A percentile compares a stretch with the other conserved stretches of the same genome.
Conservation (phyloP, 768 basidiomycete genomes). For the Auricularia heimuer region DNA sequence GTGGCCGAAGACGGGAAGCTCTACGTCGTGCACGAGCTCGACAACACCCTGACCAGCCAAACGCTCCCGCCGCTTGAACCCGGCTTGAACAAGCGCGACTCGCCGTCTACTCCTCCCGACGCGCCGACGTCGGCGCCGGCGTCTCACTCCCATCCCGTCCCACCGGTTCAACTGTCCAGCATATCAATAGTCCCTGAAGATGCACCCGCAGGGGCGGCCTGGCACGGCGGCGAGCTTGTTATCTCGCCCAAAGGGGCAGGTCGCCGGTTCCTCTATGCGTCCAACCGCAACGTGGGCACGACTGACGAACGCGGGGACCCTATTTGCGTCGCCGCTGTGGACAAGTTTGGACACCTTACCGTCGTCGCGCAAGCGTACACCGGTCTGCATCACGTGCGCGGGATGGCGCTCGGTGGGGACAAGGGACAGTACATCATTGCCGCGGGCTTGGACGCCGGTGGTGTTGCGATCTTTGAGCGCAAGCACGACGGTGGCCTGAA, state of each 20-base stretch:
- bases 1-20: constrained; percentile 9
- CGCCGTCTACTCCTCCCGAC: not conserved
- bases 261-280: constrained; percentile 29
- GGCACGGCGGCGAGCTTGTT: constrained; percentile 52
- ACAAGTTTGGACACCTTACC: constrained; percentile 4
- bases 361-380: constrained; percentile 11
- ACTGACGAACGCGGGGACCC: constrained; percentile 16
- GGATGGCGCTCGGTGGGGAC: constrained; percentile 9
- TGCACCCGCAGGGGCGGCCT: constrained; percentile 30
- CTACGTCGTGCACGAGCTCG: constrained; percentile 13
- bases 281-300: constrained; percentile 10
- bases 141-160: constrained; percentile 7
- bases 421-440: constrained; percentile 12
- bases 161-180: not conserved
- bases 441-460: constrained; percentile 11
- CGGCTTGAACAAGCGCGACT: not conserved
- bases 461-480: constrained; percentile 10
- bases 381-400: constrained; percentile 12
- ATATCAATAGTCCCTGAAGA: constrained; percentile 18
- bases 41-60: constrained; percentile 12
- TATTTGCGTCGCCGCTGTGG: constrained; percentile 9
- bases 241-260: constrained; percentile 36
- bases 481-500: constrained; percentile 1
- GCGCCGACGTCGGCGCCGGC: not conserved
- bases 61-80: constrained; percentile 7